Evolutionary conservation across 495 filamentous ascomycete genomes (phyloP), one percentile per base, ranked within the genome.

Genomic region (Aspergillus incahuasiensis): DNA sequence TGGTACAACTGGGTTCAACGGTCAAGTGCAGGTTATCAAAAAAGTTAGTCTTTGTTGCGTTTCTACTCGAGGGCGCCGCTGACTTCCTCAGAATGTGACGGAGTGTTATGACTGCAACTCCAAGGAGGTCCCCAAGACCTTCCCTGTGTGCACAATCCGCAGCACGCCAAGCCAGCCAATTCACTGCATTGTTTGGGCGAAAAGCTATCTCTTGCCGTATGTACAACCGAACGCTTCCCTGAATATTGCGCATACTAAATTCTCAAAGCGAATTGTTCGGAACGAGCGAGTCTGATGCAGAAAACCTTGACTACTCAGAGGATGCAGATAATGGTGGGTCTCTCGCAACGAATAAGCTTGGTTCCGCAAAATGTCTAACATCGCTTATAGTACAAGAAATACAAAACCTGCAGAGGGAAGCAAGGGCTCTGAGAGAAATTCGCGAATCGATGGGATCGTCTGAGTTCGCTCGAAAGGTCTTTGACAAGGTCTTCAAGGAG

Each of bases 111-210:
- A 99, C 61, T 99, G 94, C 74, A 86, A 82, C 40, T 78, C 85
- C 0, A 97, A 97, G 66, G 87, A 90, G 56, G 82, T 86, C 6
- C 94, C 92, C 0, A 97, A 95, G 65, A 84, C 83, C 2, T 97
- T 91, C 66, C 90, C 94, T 5, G 89, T 99, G 19, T 99, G 94
- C 70, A 99, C 94, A 0, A 97, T 99, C 59, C 83, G 94, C 65
- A 96, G 89, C 63, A 97, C 89, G 1, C 94, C 94, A 0, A 90
- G 85, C 52, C 92, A 97, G 62, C 91, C 92, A 0, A 97, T 99
- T 22, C 94, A 99, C 68, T 97, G 94, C 74, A 99, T 99, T 44
- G 92, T 97, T n/a, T 99, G 94, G 94, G 92, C 82, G 0, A 99
- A 97, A 77, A 95, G 90, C 64, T 97, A 96, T 65, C 82, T 99